Base-by-base conservation (phyloP, 441 rosid genomes). In the Codiaeum variegatum region DNA sequence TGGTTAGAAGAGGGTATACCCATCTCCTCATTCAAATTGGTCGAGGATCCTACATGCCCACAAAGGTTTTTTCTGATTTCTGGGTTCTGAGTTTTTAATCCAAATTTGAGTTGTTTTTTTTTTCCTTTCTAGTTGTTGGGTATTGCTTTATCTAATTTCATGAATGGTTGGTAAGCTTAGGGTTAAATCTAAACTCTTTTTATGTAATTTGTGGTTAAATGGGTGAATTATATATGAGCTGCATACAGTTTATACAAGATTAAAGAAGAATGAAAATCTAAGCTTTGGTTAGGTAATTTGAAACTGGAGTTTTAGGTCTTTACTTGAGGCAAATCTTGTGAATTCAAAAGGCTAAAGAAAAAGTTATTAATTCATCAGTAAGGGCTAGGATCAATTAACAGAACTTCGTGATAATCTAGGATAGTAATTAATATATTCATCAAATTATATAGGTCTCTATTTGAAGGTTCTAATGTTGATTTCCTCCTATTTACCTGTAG, bases 11-110 rank as follows among this genome's bases (percentile, higher is more conserved):
- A 51, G 56, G 56, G 10, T 51, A 51, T 51, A 51, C 56, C 56
- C 64, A 60, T n/a, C 64, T 60, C 18, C 64, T 60, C 21, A 60
- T 94, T 77, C 99, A 92, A 73, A 87, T 94, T 84, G 98, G 99
- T 66, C 88, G 92, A 1, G 99, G 98, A 70, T 73, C 86, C 61
- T 90, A 79, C 74, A 47, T 64, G 31, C 97, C 99, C 5, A 23
- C 78, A 10, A 83, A 88, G 94, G 97, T 90, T 23, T 46, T 38
- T 38, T 1, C 61, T 42, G 9, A 7, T 1, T 34, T 34, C 4
- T 58, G 40, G 66, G 13, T 67, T 74, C 18, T 31, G 23, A 4
- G 8, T 28, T 69, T 66, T 31, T 26, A 40, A 49, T 72, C 36
- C 60, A 42, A 69, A 67, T 62, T 9, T n/a, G n/a, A 62, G 64